Evolutionary conservation across 441 rosid species (phyloP).

Genomic region (Adansonia madagascariensis): DNA sequence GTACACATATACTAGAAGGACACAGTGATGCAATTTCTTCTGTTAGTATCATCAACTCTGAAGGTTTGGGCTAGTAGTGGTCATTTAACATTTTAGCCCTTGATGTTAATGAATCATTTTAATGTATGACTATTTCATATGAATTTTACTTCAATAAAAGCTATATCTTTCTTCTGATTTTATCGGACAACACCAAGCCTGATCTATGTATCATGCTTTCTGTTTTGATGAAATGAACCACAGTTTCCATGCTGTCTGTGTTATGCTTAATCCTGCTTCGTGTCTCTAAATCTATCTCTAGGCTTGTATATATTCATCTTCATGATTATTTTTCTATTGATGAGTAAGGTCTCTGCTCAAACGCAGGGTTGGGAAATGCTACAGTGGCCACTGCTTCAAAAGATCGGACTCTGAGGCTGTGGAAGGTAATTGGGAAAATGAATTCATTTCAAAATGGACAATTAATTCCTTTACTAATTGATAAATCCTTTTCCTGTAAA

Average conservation of each 20-base stretch:
- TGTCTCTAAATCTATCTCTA: too few relatives aligned
- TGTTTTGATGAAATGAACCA: background rate
- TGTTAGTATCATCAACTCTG: conserved; percentile 54
- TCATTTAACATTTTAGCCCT: background rate
- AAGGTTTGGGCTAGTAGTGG: conserved; percentile 12
- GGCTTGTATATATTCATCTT: too few relatives aligned
- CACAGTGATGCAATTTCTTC: conserved; percentile 76
- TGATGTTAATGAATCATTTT: background rate
- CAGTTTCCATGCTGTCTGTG: background rate
- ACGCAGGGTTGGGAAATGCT: conserved; percentile 52
- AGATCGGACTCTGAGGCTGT: conserved; percentile 85
- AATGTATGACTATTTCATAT: background rate
- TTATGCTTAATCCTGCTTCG: too few relatives aligned
- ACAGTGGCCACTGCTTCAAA: conserved; percentile 85
- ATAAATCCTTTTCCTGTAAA: conserved; percentile 33
- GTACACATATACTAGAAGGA: conserved; percentile 86
- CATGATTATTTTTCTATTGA: background rate
- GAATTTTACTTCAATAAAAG: background rate
- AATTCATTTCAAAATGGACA: conserved; percentile 14
- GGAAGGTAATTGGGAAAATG: conserved; percentile 65
- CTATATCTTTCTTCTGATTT: too few relatives aligned
- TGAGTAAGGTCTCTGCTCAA: conserved; percentile 1
- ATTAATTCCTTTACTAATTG: conserved; percentile 12
- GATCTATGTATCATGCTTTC: background rate
- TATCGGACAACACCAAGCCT: background rate